Evolutionary conservation across 169 alveolate species (phyloP).

Genomic region (Eimeria tenella): DNA sequence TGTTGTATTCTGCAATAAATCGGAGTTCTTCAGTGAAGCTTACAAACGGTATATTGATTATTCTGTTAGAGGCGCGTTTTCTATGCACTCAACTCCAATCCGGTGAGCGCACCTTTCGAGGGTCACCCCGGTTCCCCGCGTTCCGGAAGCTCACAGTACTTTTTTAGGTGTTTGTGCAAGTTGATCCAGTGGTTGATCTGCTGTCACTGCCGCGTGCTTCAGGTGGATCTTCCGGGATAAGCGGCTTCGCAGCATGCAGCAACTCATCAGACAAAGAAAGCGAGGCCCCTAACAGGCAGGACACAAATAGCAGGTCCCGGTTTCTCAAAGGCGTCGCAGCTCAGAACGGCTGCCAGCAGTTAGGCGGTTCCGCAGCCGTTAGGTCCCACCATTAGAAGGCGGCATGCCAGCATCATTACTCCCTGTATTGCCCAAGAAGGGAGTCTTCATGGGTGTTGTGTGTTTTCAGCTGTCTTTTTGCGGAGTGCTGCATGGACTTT

Average conservation of each 20-base stretch:
- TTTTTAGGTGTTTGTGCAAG: not conserved
- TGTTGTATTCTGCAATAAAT: slow-evolving; percentile 51
- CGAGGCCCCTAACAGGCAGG: too few relatives aligned
- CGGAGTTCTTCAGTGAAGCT: slow-evolving; percentile 29
- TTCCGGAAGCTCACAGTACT: not conserved
- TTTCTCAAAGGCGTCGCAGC: too few relatives aligned
- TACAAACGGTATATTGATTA: slow-evolving; percentile 48
- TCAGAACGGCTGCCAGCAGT: too few relatives aligned
- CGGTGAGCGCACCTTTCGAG: not conserved
- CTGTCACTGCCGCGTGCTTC: not conserved
- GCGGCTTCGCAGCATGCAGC: slow-evolving; percentile 29
- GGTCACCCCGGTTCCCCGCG: too few relatives aligned
- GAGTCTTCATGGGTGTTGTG: too few relatives aligned
- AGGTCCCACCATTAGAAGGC: too few relatives aligned
- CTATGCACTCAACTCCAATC: slow-evolving; percentile 8
- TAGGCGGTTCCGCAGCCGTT: too few relatives aligned
- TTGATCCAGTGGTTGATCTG: not conserved
- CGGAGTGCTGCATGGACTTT: too few relatives aligned
- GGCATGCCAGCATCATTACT: too few relatives aligned
- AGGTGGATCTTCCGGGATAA: slow-evolving; percentile 19
- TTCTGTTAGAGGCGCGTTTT: slow-evolving; percentile 33
- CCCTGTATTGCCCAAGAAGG: too few relatives aligned
- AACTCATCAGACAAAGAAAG: not conserved
- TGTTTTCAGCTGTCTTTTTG: too few relatives aligned
- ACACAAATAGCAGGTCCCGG: too few relatives aligned